Evolutionary conservation across 148 eudicot genomes (phyloP), one percentile per base, ranked within the genome.

Genomic region (Chenopodium formosanum): DNA sequence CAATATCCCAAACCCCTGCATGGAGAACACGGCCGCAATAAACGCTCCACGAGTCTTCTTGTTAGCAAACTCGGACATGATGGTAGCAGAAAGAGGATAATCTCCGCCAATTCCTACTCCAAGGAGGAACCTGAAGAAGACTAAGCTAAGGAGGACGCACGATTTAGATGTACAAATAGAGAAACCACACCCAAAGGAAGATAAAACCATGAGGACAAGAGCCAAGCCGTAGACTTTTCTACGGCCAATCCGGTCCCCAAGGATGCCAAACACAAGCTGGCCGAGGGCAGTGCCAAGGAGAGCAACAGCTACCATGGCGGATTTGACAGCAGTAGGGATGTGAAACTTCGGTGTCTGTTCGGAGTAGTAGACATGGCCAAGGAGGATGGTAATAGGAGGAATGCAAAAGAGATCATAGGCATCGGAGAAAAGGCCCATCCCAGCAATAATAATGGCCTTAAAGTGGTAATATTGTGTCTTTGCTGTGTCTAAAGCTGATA

Each of bases 361-460:
- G 19, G 53, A 31, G 86, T 90, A 89, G 87, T 92, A 90, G 58
- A 90, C 77, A 25, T 84, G 87, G 76, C 86, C 83, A n/a, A 92
- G 79, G 70, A 92, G 91, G 40, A 58, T 66, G 79, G 87, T 79
- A 52, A 92, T 79, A 0, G 89, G 90, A 44, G 89, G 73, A 46
- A 91, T 85, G 70, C 87, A 89, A 83, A 92, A 92, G 76, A 92
- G 91, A 22, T 92, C 93, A 81, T 92, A 92, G 14, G 91, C 86
- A 75, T 90, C 93, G 20, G 94, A 86, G 86, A 92, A 91, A 73
- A 92, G 83, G 14, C 96, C 96, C 96, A 92, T 92, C 1, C 96
- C 94, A 19, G 93, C 91, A 4, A 92, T 86, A 25, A 91, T 77
- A 31, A 92, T 89, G 23, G 93, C 92, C 74, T 91, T 89, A 84